Evolutionary conservation across 257 asterid species (phyloP), one percentile per base, ranked within the genome.

Genomic region (Orobanche coerulescens): DNA sequence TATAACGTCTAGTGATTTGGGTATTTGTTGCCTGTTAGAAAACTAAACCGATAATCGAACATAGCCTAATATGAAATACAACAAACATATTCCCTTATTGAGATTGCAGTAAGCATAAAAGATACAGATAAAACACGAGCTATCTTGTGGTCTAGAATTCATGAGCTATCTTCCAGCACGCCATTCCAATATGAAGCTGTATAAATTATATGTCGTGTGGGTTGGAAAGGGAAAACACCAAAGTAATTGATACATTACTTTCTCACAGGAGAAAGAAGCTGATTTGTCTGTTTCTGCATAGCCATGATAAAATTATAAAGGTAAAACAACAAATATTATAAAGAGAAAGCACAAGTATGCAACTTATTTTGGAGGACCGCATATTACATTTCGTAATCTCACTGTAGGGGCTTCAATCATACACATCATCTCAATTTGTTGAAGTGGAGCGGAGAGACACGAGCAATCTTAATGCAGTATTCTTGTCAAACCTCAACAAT

Each of bases 231-330:
- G 58, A 62, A 46, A 55, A 42, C 66, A 66, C 59, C 39, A 20
- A 40, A 54, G 74, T 70, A 52, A 78, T 64, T 51, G 73, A 61
- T 25, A 47, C 49, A 22, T 61, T 73, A 58, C 74, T 64, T 50
- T 77, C 81, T 60, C 58, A 61, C 19, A 52, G 63, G 67, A 12
- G 44, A 6, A 55, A 50, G 63, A 64, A 16, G 24, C 67, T 25
- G 54, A 46, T 11, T 8, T 4, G 50, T 52, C 66, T 61, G 46
- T 67, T 36, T 71, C 83, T 71, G 80, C 71, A 68, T 13, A 71
- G 62, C 51, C 71, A 60, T 64, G 60, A 68, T 57, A 43, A 0
- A 58, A 67, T 44, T 9, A 52, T 40, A 47, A 26, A 37, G 14
- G 6, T 18, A 22, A 55, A 25, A 16, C 13, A 26, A 42, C 2